Conservation (phyloP, 225 moss, liverwort and hornwort genomes). For the Ulota crispa region DNA sequence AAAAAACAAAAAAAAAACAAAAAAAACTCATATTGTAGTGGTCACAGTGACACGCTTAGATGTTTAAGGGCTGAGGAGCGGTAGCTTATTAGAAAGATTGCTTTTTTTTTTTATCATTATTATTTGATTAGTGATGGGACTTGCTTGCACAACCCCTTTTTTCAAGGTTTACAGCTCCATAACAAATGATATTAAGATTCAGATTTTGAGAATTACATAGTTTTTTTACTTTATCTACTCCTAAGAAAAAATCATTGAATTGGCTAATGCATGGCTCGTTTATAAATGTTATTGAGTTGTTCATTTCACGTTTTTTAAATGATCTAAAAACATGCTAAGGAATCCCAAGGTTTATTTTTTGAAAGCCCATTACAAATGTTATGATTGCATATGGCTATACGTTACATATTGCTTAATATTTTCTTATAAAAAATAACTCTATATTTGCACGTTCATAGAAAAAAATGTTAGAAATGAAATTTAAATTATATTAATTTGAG, state of each 20-base stretch:
- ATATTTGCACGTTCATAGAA: too few species aligned
- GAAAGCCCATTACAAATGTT: not conserved
- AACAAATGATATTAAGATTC: not conserved
- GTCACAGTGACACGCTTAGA: too few species aligned
- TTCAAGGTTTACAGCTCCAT: not conserved
- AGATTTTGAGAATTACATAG: fast-evolving
- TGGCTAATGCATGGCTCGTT: fast-evolving
- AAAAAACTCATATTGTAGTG: too few species aligned
- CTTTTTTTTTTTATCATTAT: not conserved
- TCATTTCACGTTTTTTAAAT: not conserved
- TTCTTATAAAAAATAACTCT: too few species aligned
- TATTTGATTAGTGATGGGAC: too few species aligned
- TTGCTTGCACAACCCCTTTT: not conserved
- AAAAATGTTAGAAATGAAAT: too few species aligned
- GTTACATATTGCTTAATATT: too few species aligned
- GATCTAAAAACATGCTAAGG: fast-evolving
- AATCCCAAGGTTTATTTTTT: fast-evolving
- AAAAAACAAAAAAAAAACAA: too few species aligned
- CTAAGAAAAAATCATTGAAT: not conserved
- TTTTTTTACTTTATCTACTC: not conserved
- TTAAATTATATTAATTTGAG: too few species aligned
- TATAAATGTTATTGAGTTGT: not conserved
- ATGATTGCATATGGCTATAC: not conserved
- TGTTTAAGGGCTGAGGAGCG: too few species aligned
- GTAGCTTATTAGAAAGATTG: not conserved